Conservation (phyloP, 2,329 filamentous ascomycete species). For the Xylariaceae sp. region DNA sequence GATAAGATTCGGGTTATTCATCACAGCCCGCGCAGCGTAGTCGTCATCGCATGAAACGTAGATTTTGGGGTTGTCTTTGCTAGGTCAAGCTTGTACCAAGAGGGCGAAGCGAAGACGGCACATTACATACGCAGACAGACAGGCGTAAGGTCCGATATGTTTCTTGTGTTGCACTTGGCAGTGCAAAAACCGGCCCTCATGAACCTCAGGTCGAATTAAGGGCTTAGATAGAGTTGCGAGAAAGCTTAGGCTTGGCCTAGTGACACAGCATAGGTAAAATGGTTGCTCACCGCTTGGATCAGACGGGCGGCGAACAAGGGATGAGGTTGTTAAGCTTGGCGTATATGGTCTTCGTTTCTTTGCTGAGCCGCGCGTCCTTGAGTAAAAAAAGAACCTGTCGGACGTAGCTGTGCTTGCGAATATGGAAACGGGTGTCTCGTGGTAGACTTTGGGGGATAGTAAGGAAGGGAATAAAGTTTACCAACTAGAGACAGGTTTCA, state of each 20-base stretch:
- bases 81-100: neutral
- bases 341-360: neutral
- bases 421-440: neutral
- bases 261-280: conserved; percentile 1
- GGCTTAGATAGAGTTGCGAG: conserved; percentile 2
- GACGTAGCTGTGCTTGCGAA: neutral
- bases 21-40: conserved; percentile 15
- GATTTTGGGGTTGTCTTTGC: conserved; percentile 5
- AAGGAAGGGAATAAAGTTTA: conserved; percentile 27
- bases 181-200: neutral
- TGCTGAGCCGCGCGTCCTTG: conserved; percentile 26
- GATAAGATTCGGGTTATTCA: neutral
- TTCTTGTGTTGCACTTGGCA: neutral
- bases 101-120: conserved; percentile 1
- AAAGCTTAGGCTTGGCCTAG: neutral
- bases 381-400: neutral
- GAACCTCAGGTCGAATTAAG: neutral
- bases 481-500: conserved; percentile 26
- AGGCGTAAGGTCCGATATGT: neutral
- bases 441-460: conserved; percentile 1
- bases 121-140: conserved; percentile 7
- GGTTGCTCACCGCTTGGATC: conserved; percentile 2
- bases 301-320: conserved; percentile 13
- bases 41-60: conserved; percentile 29
- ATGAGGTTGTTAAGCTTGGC: conserved; percentile 10